A percentile compares a stretch with the other conserved stretches of the same genome.
These are phyloP conservation scores for Exophiala bonariae DNA, from an alignment of 2,329 filamentous ascomycete species.

Conservation along the genomic window DNA sequence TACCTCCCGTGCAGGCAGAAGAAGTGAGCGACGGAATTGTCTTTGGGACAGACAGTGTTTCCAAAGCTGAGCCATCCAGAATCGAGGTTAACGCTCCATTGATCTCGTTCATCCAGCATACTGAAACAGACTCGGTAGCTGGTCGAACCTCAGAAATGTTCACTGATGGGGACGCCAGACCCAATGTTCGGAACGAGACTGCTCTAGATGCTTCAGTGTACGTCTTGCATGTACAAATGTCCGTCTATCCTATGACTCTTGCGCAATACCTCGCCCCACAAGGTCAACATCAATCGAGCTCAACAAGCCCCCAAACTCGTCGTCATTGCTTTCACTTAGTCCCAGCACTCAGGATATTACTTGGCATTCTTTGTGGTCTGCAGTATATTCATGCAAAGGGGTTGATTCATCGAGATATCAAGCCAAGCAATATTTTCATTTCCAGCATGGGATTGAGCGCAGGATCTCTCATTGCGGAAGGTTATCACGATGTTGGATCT, in stretches of 20 bases:
- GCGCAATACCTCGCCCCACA: constrained; percentile 55
- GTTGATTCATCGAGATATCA: constrained; percentile 67
- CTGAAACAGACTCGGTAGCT: constrained; percentile 9
- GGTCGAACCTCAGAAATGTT: constrained; percentile 23
- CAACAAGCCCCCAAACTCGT: constrained; percentile 23
- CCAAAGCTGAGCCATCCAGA: not conserved
- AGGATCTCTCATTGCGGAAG: constrained; percentile 41
- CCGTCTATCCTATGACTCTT: constrained; percentile 62
- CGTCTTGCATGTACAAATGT: constrained; percentile 67
- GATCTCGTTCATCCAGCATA: constrained; percentile 8
- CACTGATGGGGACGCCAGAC: constrained; percentile 21
- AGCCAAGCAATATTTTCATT: constrained; percentile 68
- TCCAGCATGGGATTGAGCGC: constrained; percentile 41
- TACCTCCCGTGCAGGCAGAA: not conserved
- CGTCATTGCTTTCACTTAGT: constrained; percentile 64
- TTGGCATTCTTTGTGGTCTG: constrained; percentile 62
- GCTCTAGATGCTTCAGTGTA: constrained; percentile 31
- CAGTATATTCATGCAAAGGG: constrained; percentile 63
- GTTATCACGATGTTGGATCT: constrained; percentile 40
- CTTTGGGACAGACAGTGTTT: constrained; percentile 21
- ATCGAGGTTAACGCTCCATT: constrained; percentile 1
- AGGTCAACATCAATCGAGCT: constrained; percentile 26
- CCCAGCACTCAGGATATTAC: constrained; percentile 58
- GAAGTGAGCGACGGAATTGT: constrained; percentile 20
- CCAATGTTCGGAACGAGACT: constrained; percentile 23